Evolutionary conservation across 148 eudicot species (phyloP).

Genomic region (Mesembryanthemum crystallinum): DNA sequence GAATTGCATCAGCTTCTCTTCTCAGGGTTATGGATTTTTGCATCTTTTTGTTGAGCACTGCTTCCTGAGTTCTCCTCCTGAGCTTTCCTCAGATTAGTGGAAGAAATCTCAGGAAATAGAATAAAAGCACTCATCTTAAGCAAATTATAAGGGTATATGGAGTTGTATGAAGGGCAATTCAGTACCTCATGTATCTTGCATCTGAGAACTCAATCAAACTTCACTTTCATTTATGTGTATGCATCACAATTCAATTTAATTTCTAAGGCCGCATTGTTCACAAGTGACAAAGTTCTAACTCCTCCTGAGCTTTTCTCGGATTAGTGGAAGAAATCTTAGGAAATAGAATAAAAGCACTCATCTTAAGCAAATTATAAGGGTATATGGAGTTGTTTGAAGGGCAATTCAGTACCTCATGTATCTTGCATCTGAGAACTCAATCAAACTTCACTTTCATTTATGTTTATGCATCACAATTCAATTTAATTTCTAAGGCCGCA

Average conservation of each 20-base stretch:
- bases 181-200: not conserved
- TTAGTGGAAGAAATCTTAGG: not conserved
- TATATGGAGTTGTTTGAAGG: not conserved
- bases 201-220: not conserved
- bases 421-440: not conserved
- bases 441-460: not conserved
- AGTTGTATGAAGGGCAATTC: not conserved
- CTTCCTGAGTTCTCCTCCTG: not conserved
- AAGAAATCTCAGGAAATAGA: not conserved
- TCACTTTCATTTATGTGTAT: not conserved
- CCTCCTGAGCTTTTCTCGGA: not conserved
- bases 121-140: not conserved
- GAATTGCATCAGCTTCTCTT: not conserved
- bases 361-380: not conserved
- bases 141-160: not conserved
- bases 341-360: not conserved
- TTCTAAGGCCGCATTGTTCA: not conserved
- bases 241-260: not conserved
- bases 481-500: not conserved
- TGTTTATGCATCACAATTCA: not conserved
- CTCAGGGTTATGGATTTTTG: not conserved
- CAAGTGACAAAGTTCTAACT: not conserved
- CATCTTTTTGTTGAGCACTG: not conserved
- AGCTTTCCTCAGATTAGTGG: not conserved
- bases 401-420: not conserved